These are phyloP conservation scores for Paramecium bursaria DNA, from an alignment of 73 alveolate species.

Conservation along the genomic window DNA sequence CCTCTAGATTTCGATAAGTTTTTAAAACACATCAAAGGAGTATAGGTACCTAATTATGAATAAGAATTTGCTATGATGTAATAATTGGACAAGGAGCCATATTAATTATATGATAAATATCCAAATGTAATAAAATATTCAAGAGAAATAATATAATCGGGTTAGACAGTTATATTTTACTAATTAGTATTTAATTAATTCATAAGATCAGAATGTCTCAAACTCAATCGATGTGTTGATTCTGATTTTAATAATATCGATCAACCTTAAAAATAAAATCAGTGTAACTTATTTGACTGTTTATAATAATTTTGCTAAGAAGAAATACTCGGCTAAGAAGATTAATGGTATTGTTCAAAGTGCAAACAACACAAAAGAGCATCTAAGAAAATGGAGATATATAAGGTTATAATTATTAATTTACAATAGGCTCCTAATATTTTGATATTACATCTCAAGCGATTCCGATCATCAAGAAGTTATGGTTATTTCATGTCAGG, in stretches of 20 bases:
- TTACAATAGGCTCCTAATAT: conserved; percentile 78
- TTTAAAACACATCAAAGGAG: too few species aligned
- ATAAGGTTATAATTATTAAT: conserved; percentile 64
- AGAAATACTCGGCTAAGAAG: conserved; percentile 81
- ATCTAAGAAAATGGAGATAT: conserved; percentile 82
- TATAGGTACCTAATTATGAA: too few species aligned
- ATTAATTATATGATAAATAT: too few species aligned
- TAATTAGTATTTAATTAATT: too few species aligned
- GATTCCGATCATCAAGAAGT: conserved; percentile 80
- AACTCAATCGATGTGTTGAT: conserved; percentile 41
- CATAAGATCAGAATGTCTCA: too few species aligned
- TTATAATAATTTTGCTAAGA: conserved; percentile 66
- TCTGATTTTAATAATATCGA: conserved; percentile 36
- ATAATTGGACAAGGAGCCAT: too few species aligned
- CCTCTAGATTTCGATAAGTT: too few species aligned
- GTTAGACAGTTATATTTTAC: too few species aligned
- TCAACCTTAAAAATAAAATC: neutral
- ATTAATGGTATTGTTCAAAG: conserved; percentile 93
- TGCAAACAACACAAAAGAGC: conserved; percentile 89
- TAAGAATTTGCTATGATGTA: too few species aligned
- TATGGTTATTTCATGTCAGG: conserved; percentile 68
- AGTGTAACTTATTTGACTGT: conserved; percentile 46
- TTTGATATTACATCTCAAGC: conserved; percentile 83
- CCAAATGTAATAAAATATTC: too few species aligned
- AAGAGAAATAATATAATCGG: too few species aligned